Evolutionary conservation across 1,139 yeast genomes (phyloP).

Genomic region (Taiozyma onychis): DNA sequence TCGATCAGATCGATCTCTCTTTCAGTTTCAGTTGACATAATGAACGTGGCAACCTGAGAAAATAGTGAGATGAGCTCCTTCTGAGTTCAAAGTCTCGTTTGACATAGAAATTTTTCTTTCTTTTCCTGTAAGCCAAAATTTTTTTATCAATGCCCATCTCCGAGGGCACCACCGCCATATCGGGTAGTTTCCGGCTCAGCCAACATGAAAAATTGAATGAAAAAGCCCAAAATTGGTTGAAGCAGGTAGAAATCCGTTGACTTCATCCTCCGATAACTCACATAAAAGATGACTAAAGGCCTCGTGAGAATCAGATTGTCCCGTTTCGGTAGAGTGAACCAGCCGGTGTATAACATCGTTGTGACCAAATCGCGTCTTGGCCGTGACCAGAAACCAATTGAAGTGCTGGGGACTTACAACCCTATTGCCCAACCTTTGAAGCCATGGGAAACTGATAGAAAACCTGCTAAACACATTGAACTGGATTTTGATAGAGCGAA

Average conservation of each 20-base stretch:
- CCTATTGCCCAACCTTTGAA: conserved; percentile 73
- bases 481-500: conserved; percentile 88
- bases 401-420: conserved; percentile 90
- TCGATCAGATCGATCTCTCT: conserved; percentile 49
- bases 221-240: not conserved
- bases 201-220: not conserved
- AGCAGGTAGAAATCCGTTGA: not conserved
- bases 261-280: not conserved
- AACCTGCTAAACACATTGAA: conserved; percentile 72
- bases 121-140: not conserved
- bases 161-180: not conserved
- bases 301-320: conserved; percentile 76
- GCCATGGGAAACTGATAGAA: conserved; percentile 55
- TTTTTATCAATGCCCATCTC: not conserved
- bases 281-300: conserved; percentile 14
- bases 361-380: conserved; percentile 70
- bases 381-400: conserved; percentile 82
- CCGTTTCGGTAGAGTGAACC: conserved; percentile 84
- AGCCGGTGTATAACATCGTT: conserved; percentile 88
- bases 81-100: not conserved
- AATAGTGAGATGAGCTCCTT: not conserved
- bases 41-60: not conserved
- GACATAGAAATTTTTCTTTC: not conserved
- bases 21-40: conserved; percentile 26
- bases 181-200: not conserved